phyloP scores from a whole-genome alignment of 129 eudicot genomes.

The Tagetes patula region DNA sequence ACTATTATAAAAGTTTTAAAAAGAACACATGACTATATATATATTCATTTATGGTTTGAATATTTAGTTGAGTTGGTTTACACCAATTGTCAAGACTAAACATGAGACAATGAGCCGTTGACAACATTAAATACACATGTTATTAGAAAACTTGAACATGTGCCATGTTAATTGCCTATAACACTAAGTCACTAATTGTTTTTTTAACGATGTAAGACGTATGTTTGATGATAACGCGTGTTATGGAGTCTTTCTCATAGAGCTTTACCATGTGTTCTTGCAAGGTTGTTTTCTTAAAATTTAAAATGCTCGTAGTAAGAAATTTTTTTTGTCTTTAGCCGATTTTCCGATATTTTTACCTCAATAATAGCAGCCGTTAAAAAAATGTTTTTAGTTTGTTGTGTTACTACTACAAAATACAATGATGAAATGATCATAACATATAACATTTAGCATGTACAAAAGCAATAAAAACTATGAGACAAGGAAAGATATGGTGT shows the following conservation, averaged over 20 bases:
- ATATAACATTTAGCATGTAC: neutral
- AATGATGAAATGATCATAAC: neutral
- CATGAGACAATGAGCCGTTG: neutral
- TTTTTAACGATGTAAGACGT: neutral
- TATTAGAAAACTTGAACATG: neutral
- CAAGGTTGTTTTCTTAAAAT: too few relatives aligned
- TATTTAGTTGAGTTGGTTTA: neutral
- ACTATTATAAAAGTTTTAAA: neutral
- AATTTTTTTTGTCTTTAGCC: too few relatives aligned
- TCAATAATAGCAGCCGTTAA: neutral
- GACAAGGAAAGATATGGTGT: slow-evolving; percentile 29
- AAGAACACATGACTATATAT: neutral
- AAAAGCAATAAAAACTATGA: slow-evolving; percentile 1
- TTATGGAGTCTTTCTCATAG: neutral
- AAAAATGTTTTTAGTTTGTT: neutral
- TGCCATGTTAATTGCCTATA: too few relatives aligned
- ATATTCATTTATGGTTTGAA: neutral
- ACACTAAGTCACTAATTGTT: neutral
- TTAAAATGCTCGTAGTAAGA: too few relatives aligned
- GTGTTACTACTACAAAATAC: neutral
- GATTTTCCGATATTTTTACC: too few relatives aligned
- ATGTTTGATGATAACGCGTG: neutral
- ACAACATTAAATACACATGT: neutral
- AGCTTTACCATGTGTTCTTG: neutral
- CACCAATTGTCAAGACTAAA: neutral